Base-by-base conservation (phyloP, 2,329 filamentous ascomycete genomes). In the Alternaria conjuncta region DNA sequence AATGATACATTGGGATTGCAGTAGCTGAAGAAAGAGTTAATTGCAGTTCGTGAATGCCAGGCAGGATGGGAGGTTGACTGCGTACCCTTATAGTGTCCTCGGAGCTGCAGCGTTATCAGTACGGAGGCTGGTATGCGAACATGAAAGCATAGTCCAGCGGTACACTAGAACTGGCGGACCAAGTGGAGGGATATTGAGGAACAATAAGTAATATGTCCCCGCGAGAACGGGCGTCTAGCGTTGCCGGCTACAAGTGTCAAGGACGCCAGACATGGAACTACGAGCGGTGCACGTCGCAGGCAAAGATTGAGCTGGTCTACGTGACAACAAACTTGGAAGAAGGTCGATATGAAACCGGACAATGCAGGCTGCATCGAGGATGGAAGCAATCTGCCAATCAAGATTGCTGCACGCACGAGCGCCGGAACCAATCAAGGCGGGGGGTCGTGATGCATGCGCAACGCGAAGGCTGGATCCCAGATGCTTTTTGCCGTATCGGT, bases 281-380 rank as follows among this genome's bases (percentile, higher is more conserved):
- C 69, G 61, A 68, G 60, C 60, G 66, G 64, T 60, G 67, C 69
- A 68, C 61, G 69, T 69, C 32, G 66, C 66, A 68, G 63, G 63
- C 57, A 60, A 62, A 47, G 65, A 71, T 57, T 63, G 58, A 55
- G 66, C 67, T 66, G 30, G 25, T 63, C 66, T 21, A 69, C 44
- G 69, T 72, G 74, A 15, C 63, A 78, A 74, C 73, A 78, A 78
- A 78, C 76, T 69, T 76, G 76, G 76, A 79, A 77, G 67, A 70
- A 66, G 60, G 64, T 60, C 61, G 65, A 71, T 63, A 57, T 77
- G 75, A 78, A 78, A 78, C 76, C 68, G 64, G 70, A 60, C 59
- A 51, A 55, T 61, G 64, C 60, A 53, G 63, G 47, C 51, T 58
- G 58, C 68, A 67, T 71, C 64, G 69, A 64, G 55, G 64, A 65